Evolutionary conservation across 257 asterid genomes (phyloP), one percentile per base, ranked within the genome.

Genomic region (Anisodus tanguticus): DNA sequence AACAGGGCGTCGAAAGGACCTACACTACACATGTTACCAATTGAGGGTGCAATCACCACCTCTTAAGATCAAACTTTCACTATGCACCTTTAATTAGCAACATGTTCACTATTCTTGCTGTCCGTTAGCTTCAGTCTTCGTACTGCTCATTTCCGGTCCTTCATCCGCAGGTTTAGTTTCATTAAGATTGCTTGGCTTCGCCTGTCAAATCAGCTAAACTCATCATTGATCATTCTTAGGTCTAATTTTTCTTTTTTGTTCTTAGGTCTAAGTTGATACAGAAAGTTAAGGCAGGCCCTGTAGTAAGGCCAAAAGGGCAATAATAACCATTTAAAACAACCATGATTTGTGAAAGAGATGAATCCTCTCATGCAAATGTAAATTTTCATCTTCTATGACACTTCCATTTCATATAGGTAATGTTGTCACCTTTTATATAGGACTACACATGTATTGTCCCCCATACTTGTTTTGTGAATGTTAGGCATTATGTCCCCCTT

Each of bases 131-230:
- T 87, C 85, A 49, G 9, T 84, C 64, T 85, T 82, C 0, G 43
- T 8, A 16, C 83, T 78, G 89, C 89, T 84, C 57, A 85, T 81
- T 39, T 86, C 87, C 1, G 83, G 76, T 68, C 85, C 90, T 45
- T 88, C 88, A 4, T 79, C 84, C 31, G 83, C 60, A n/a, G 87
- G 58, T 83, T 82, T 88, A 82, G 72, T 86, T 63, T 88, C 95
- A 54, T 51, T 82, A 81, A 37, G 82, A 41, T 82, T 84, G 85
- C 84, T 80, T 26, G 90, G 85, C 82, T 90, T 91, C 43, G 89
- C 94, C 95, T 93, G 93, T 84, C 71, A 86, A 31, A 55, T 67
- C 26, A 69, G 11, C 12, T 11, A 49, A 31, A 51, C 39, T 55
- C 79, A 66, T 49, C 47, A 47, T 57, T 82, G 49, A 82, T 22